Evolutionary conservation across 371 early-diverging fungal genomes (phyloP).

Genomic region (Phascolomyces articulosus): DNA sequence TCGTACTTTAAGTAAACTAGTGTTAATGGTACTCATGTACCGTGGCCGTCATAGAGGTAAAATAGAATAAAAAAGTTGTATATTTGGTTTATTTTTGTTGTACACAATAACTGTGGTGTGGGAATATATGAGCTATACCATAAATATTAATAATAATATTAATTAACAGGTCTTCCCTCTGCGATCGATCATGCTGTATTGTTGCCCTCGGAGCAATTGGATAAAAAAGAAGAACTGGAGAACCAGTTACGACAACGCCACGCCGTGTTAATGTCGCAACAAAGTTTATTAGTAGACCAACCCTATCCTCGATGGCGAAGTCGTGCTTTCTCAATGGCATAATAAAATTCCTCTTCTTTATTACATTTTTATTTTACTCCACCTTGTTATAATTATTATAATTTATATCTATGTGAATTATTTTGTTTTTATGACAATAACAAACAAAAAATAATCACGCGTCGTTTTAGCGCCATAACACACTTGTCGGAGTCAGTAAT

Average conservation of each 20-base stretch:
- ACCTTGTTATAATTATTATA: too few species aligned
- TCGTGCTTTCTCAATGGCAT: background rate
- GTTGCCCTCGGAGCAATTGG: slow-evolving; percentile 39
- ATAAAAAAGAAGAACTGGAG: slow-evolving; percentile 15
- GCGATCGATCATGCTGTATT: slow-evolving; percentile 53
- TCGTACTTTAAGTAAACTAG: slow-evolving; percentile 18
- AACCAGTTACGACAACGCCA: slow-evolving; percentile 9
- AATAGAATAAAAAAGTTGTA: background rate
- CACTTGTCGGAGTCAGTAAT: background rate
- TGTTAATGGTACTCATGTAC: slow-evolving; percentile 21
- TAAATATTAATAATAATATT: too few species aligned
- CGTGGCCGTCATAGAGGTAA: slow-evolving; percentile 27
- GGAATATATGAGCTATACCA: too few species aligned
- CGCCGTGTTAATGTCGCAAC: background rate
- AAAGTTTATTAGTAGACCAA: too few species aligned
- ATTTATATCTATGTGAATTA: too few species aligned
- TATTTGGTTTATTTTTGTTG: background rate
- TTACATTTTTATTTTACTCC: too few species aligned
- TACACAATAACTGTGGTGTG: background rate
- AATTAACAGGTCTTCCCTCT: slow-evolving; percentile 38
- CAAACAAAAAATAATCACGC: too few species aligned
- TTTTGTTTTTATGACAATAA: too few species aligned
- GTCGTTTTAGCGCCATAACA: too few species aligned
- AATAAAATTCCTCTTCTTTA: too few species aligned
- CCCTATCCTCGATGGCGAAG: slow-evolving; percentile 1